Evolutionary conservation across 164 flowering plant species (phyloP), one percentile per base, ranked within the genome.

Genomic region (Pachysandra terminalis): DNA sequence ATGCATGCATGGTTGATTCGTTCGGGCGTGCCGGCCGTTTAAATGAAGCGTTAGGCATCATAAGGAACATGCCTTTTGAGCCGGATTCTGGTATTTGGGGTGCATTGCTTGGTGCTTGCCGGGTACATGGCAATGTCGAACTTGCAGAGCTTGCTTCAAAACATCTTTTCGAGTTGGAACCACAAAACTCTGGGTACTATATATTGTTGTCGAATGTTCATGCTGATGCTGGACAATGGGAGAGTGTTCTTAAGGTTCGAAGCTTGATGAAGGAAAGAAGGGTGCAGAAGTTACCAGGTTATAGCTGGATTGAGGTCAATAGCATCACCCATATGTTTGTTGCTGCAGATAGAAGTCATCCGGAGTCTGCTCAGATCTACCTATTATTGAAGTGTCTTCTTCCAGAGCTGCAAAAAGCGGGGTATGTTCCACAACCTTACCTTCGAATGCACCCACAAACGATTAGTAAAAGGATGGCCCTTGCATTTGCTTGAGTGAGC

Each of bases 21-120:
- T 83, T 80, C 74, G 93, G 91, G 19, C 90, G 96, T 48, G 88
- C 89, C 25, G 98, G 96, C 28, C 80, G 74, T 37, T 61, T 88
- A 51, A 56, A 70, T 48, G 88, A 90, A 74, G 97, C 97, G 56
- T 69, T 75, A 26, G 68, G 74, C 45, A 67, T 86, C 45, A 86
- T 94, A 62, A 70, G 73, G 28, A 70, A 74, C 73, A 90, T 91
- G 93, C 93, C 96, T 32, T 87, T 91, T 64, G 37, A 77, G 28
- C 81, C 94, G 51, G 93, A 91, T 82, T 86, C 86, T 19, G 96
- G 91, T 59, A 78, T 87, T 41, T 93, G 98, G 98, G 95, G 91
- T n/a, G 84, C 97, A 23, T 66, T 93, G 70, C 84, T 94, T 49
- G 98, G 95, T 32, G 96, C 98, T 37, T 88, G 88, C 57, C 71